Evolutionary conservation across 192 early-diverging fungal genomes (phyloP).

Genomic region (Coemansia sp.): DNA sequence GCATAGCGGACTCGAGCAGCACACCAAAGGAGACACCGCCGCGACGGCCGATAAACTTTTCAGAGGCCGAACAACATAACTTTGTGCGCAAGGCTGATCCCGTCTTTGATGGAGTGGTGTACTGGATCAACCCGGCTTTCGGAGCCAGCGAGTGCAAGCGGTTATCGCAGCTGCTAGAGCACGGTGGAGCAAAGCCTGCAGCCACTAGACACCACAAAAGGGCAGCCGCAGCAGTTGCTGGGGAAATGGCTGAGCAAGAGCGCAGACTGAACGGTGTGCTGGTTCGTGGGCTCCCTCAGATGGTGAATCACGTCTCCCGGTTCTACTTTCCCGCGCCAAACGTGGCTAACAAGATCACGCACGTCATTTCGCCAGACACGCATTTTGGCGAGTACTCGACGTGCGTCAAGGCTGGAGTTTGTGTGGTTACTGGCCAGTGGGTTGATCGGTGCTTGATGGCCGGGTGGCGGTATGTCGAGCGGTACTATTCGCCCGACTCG

Average conservation of each 20-base stretch:
- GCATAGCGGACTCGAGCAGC: neutral
- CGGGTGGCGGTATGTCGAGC: conserved; percentile 42
- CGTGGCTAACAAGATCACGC: conserved; percentile 10
- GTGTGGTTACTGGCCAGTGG: conserved; percentile 46
- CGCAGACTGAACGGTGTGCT: conserved; percentile 42
- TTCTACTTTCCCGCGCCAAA: conserved; percentile 22
- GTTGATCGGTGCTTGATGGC: conserved; percentile 30
- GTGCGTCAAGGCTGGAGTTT: conserved; percentile 28
- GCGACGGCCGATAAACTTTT: conserved; percentile 8
- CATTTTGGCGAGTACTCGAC: conserved; percentile 52
- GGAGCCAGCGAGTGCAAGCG: conserved; percentile 14
- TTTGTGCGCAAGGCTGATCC: conserved; percentile 34
- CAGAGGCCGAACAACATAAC: conserved; percentile 29
- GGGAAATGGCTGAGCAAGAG: neutral
- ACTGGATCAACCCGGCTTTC: conserved; percentile 43
- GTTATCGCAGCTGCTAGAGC: conserved; percentile 31
- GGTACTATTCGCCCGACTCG: conserved; percentile 36
- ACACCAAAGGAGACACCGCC: neutral
- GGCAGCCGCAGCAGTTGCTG: conserved; percentile 2
- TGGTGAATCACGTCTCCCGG: conserved; percentile 37
- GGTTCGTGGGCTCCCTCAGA: conserved; percentile 39
- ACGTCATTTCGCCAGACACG: conserved; percentile 39
- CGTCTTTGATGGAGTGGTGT: conserved; percentile 40
- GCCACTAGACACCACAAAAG: conserved; percentile 18
- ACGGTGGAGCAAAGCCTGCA: conserved; percentile 37